These are phyloP conservation scores for Agaricus subrufescens DNA, from an alignment of 768 basidiomycete genomes.

Conservation along the genomic window DNA sequence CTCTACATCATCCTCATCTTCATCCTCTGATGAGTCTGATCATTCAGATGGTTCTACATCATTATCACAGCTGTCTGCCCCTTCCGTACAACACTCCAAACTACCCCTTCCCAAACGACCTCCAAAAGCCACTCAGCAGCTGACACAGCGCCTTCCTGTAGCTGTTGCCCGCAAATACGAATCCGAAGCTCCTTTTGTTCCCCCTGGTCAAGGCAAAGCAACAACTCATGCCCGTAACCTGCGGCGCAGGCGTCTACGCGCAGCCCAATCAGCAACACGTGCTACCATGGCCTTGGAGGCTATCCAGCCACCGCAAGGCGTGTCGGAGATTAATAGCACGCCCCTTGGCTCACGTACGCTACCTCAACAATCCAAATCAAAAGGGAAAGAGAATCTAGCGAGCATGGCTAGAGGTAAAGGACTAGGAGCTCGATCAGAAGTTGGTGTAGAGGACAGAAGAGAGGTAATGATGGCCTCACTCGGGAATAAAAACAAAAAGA, in stretches of 20 bases:
- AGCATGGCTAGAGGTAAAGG: constrained; percentile 13
- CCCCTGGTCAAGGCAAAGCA: constrained; percentile 57
- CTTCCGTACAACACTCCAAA: constrained; percentile 3
- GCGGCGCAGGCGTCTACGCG: constrained; percentile 47
- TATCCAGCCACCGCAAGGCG: constrained; percentile 19
- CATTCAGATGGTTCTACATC: constrained; percentile 20
- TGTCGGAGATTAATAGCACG: constrained; percentile 38
- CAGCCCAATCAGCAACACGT: constrained; percentile 14
- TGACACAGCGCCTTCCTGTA: not conserved
- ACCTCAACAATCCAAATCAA: not conserved
- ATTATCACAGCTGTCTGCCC: constrained; percentile 15
- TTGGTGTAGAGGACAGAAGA: constrained; percentile 1
- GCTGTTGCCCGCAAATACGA: not conserved
- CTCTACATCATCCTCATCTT: constrained; percentile 16
- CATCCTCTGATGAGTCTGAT: constrained; percentile 11
- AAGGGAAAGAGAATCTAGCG: constrained; percentile 1
- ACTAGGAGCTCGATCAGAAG: constrained; percentile 8
- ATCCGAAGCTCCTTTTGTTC: constrained; percentile 24
- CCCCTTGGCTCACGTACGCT: constrained; percentile 30
- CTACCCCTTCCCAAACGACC: not conserved
- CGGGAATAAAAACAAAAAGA: constrained; percentile 73
- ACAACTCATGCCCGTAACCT: constrained; percentile 53
- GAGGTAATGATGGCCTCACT: constrained; percentile 46
- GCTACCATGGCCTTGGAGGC: constrained; percentile 9
- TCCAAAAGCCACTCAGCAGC: constrained; percentile 2